Conservation (phyloP, 345 rosid genomes). For the Mercurialis annua region DNA sequence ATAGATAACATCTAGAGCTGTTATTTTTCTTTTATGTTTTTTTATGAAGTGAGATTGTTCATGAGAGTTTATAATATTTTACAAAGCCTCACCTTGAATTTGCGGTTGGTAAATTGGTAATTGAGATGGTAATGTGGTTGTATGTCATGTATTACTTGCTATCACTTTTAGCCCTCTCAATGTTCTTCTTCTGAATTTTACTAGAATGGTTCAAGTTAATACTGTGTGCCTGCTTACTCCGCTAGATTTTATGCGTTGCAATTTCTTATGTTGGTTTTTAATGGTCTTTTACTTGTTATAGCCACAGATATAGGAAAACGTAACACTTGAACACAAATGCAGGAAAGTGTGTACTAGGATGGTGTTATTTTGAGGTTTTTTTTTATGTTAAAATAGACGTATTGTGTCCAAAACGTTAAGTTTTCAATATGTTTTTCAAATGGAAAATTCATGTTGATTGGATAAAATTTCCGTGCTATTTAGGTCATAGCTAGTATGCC, state of each 20-base stretch:
- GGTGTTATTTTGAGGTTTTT: no score
- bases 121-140: slow-evolving; percentile 9
- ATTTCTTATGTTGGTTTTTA: no score
- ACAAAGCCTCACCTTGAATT: not conserved
- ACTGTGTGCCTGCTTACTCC: not conserved
- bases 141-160: slow-evolving; percentile 9
- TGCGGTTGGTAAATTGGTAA: slow-evolving; percentile 11
- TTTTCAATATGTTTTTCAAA: no score
- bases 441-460: no score
- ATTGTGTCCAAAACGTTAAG: no score
- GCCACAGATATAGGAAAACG: no score
- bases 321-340: no score
- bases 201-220: not conserved
- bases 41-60: slow-evolving; percentile 5
- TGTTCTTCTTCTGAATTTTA: not conserved
- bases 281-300: no score
- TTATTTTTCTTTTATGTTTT: not conserved
- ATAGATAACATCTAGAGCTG: slow-evolving; percentile 58
- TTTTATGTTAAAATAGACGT: no score
- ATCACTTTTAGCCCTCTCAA: not conserved
- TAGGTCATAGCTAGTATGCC: not conserved
- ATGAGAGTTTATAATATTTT: slow-evolving; percentile 8
- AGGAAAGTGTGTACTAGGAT: no score
- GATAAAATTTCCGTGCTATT: no score
- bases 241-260: no score